Evolutionary conservation across 495 filamentous ascomycete species (phyloP).

Genomic region (Aspergillus avenaceus): DNA sequence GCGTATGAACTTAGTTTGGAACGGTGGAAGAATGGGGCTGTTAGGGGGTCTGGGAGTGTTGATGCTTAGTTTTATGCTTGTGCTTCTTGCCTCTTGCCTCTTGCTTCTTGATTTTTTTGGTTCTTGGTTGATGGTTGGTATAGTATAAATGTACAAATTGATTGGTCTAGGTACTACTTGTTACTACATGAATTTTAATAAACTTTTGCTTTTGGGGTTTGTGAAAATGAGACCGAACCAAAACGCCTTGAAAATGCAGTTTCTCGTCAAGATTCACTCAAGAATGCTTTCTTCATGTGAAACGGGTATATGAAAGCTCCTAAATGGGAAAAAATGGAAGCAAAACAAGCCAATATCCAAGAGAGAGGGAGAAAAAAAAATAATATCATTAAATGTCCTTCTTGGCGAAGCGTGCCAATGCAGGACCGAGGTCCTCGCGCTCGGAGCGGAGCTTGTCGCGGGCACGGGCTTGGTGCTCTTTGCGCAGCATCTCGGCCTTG

Average conservation of each 20-base stretch:
- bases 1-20: slow-evolving; percentile 56
- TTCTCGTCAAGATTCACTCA: no score
- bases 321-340: background rate
- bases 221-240: background rate
- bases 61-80: slow-evolving; percentile 31
- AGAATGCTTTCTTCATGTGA: no score
- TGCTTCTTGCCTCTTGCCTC: no score
- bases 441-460: slow-evolving; percentile 61
- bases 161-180: background rate
- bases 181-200: no score
- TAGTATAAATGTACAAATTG: background rate
- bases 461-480: slow-evolving; percentile 56
- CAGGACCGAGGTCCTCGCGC: slow-evolving; percentile 64
- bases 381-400: slow-evolving; percentile 30
- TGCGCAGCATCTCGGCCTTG: slow-evolving; percentile 63
- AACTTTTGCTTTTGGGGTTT: background rate
- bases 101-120: background rate
- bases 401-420: slow-evolving; percentile 66
- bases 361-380: slow-evolving; percentile 10
- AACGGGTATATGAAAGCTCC: slow-evolving; percentile 4
- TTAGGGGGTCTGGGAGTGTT: slow-evolving; percentile 39
- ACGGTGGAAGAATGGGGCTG: slow-evolving; percentile 50
- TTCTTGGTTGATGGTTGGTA: no score
- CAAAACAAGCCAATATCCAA: slow-evolving; percentile 1
- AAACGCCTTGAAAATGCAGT: background rate